Evolutionary conservation across 768 basidiomycete genomes (phyloP), one percentile per base, ranked within the genome.

Genomic region (Pleurotus tuber-regium): DNA sequence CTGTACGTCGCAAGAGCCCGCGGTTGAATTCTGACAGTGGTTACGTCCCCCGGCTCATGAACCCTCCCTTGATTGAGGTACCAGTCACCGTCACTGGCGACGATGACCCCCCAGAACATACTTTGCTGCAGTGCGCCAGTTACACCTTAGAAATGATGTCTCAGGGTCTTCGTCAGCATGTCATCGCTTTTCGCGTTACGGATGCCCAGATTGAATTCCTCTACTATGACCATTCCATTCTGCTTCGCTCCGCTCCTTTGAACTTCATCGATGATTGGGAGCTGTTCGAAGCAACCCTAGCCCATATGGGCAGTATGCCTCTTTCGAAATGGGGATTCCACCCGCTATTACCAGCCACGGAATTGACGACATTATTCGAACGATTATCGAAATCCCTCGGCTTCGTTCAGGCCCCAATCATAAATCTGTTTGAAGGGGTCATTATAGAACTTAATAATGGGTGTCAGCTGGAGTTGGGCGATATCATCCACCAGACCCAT

Each of bases 101-200:
- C n/a, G n/a, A n/a, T 36, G 11, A 14, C 7, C 35, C 18, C 35
- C 14, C 7, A 7, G 4, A 41, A 18, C 40, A 41, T 41, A 26
- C 44, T 31, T 18, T 31, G 31, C 38, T n/a, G 19, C 62, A 63
- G 38, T 62, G 62, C 43, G 57, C 61, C 21, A 60, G 62, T 38
- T 63, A 62, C 49, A 61, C 62, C n/a, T 52, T 62, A 30, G 61
- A 63, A 40, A 36, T 63, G 38, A 19, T 63, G 30, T 53, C 61
- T 25, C 49, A 60, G 35, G 61, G 62, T 10, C 42, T 59, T 26
- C 57, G 59, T 39, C 53, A 50, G 53, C 56, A 56, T 49, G 59
- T 55, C 18, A 39, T 62, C 51, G 50, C 57, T 50, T 51, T 55
- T 24, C 46, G 54, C 11, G 28, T 59, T 49, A 43, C 58, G n/a